Conservation (phyloP, 2,329 filamentous ascomycete genomes). For the Ophioceras dolichostomum region DNA sequence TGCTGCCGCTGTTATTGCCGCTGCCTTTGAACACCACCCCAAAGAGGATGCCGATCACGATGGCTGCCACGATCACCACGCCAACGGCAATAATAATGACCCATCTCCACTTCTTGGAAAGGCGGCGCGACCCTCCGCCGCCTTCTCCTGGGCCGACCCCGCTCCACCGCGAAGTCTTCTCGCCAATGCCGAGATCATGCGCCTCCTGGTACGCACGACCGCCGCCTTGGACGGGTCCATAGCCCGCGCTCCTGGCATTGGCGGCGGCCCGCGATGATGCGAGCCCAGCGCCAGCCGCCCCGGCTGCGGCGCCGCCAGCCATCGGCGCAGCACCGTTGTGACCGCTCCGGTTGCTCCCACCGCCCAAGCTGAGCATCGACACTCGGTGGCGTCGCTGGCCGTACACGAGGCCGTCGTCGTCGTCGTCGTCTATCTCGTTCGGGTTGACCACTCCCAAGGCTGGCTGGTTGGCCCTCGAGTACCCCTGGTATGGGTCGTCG, state of each 20-base stretch:
- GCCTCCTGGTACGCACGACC: slow-evolving; percentile 16
- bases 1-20: slow-evolving; percentile 23
- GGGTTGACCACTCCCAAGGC: slow-evolving; percentile 56
- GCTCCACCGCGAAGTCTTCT: slow-evolving; percentile 14
- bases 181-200: slow-evolving; percentile 18
- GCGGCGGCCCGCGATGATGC: slow-evolving; percentile 21
- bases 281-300: slow-evolving; percentile 17
- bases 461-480: slow-evolving; percentile 34
- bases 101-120: slow-evolving; percentile 56
- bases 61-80: slow-evolving; percentile 54
- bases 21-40: slow-evolving; percentile 50
- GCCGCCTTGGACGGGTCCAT: slow-evolving; percentile 36
- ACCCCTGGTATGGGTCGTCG: slow-evolving; percentile 57
- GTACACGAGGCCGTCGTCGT: slow-evolving; percentile 67
- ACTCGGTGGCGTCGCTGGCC: slow-evolving; percentile 31
- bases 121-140: slow-evolving; percentile 26
- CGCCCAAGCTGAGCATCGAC: slow-evolving; percentile 47
- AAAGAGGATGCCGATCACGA: slow-evolving; percentile 64
- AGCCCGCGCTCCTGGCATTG: slow-evolving; percentile 25
- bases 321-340: slow-evolving; percentile 23
- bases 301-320: slow-evolving; percentile 33
- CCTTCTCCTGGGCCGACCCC: too few species aligned
- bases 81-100: slow-evolving; percentile 52
- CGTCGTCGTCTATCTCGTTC: slow-evolving; percentile 72
- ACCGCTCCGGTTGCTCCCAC: slow-evolving; percentile 26